These are phyloP conservation scores for Lotmaria passim DNA, from an alignment of 208 protist species.

Conservation along the genomic window DNA sequence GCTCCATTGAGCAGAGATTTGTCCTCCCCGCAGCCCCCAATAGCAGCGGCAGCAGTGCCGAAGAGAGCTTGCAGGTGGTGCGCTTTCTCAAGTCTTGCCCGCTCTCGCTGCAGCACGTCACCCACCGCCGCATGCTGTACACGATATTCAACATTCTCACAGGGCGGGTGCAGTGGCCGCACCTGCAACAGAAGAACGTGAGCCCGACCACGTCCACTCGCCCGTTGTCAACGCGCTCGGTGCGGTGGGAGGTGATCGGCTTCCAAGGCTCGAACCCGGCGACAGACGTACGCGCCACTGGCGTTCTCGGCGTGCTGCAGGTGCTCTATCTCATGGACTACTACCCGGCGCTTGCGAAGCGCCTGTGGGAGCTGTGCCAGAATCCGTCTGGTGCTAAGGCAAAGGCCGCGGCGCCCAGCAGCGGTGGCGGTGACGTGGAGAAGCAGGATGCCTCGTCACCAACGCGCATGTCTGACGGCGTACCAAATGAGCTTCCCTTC, in stretches of 20 bases:
- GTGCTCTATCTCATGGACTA: constrained; percentile 74
- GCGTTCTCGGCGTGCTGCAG: constrained; percentile 74
- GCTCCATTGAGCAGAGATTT: too few relatives aligned
- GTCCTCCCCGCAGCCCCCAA: neutral
- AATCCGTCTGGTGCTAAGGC: constrained; percentile 1
- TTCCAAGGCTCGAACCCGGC: constrained; percentile 84
- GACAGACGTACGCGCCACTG: constrained; percentile 80
- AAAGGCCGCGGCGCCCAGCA: too few relatives aligned
- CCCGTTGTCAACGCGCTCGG: constrained; percentile 15
- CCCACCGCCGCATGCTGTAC: constrained; percentile 59
- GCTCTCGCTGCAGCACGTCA: constrained; percentile 35
- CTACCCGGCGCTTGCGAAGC: constrained; percentile 53
- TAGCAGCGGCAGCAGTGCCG: neutral
- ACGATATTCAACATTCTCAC: constrained; percentile 62
- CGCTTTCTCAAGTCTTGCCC: constrained; percentile 32
- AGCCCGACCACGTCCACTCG: neutral
- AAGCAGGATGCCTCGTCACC: neutral
- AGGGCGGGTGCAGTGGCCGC: constrained; percentile 10
- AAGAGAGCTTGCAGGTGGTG: constrained; percentile 28
- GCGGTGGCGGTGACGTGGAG: too few relatives aligned
- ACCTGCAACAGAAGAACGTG: neutral
- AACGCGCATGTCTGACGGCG: neutral
- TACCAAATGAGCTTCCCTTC: constrained; percentile 67
- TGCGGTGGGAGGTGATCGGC: constrained; percentile 72
- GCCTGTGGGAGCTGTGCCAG: constrained; percentile 65